These are phyloP conservation scores for Panicum hallii DNA, from an alignment of 202 grass and related monocot genomes.

Conservation along the genomic window DNA sequence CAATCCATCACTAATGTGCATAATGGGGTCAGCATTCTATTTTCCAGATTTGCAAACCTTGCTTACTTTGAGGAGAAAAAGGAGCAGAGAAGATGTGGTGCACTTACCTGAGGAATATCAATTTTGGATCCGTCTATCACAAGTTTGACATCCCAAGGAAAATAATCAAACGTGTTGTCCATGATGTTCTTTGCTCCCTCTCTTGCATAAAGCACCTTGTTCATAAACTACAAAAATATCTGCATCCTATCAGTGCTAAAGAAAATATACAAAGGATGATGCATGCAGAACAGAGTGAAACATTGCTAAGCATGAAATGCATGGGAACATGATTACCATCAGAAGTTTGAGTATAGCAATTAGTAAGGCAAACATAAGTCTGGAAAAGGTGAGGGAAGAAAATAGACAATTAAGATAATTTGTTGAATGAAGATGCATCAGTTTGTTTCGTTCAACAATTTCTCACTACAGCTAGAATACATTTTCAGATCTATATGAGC, in stretches of 20 bases:
- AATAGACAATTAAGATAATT: background rate
- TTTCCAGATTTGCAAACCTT: background rate
- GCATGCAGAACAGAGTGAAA: conserved; percentile 12
- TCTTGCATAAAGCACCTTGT: conserved; percentile 96
- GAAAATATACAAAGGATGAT: conserved; percentile 24
- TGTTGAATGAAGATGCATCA: background rate
- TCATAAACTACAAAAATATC: conserved; percentile 78
- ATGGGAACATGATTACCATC: conserved; percentile 9
- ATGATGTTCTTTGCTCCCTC: conserved; percentile 98
- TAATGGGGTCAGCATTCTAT: conserved; percentile 18
- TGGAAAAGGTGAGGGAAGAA: background rate
- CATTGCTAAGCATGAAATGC: conserved; percentile 14
- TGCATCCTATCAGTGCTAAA: conserved; percentile 17
- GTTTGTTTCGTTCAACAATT: conserved; percentile 13
- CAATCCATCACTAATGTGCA: background rate
- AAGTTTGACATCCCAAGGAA: conserved; percentile 85
- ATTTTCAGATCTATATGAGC: background rate
- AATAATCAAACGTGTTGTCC: conserved; percentile 85
- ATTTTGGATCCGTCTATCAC: conserved; percentile 85
- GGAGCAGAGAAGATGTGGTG: background rate
- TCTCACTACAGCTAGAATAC: background rate
- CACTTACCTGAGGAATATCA: conserved; percentile 79
- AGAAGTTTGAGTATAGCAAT: background rate
- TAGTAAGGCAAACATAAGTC: background rate
- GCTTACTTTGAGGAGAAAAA: conserved; percentile 8